phyloP scores from a whole-genome alignment of 805 yeast genomes.

The Saccharomycopsis malanga region DNA sequence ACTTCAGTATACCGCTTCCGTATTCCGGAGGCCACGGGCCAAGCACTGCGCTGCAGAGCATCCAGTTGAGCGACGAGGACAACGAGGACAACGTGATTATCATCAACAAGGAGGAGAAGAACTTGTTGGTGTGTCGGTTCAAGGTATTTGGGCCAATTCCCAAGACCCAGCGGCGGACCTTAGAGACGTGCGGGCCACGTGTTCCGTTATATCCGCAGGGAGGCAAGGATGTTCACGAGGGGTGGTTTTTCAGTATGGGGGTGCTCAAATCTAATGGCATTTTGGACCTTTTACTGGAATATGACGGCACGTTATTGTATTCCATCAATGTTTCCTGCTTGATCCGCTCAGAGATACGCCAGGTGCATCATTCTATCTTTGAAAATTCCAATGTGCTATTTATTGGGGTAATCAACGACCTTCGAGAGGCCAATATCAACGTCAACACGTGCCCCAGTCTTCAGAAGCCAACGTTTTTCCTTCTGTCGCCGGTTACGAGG shows the following conservation, averaged over 20 bases:
- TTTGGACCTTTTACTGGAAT: slow-evolving; percentile 52
- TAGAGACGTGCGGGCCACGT: slow-evolving; percentile 9
- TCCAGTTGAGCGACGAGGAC: slow-evolving; percentile 23
- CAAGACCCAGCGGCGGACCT: slow-evolving; percentile 19
- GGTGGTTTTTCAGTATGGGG: slow-evolving; percentile 72
- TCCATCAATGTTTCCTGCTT: slow-evolving; percentile 48
- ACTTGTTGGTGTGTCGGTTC: slow-evolving; percentile 54
- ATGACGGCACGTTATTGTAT: slow-evolving; percentile 56
- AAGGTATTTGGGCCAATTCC: slow-evolving; percentile 60
- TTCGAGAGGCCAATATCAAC: slow-evolving; percentile 33
- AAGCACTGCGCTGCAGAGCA: slow-evolving; percentile 8
- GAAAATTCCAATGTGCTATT: slow-evolving; percentile 52
- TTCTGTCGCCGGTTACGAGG: slow-evolving; percentile 15
- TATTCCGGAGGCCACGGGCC: slow-evolving; percentile 22
- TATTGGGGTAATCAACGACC: slow-evolving; percentile 48
- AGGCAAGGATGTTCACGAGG: slow-evolving; percentile 32
- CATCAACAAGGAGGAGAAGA: slow-evolving; percentile 29
- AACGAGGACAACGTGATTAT: slow-evolving; percentile 19
- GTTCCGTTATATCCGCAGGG: slow-evolving; percentile 14
- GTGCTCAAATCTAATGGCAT: slow-evolving; percentile 57
- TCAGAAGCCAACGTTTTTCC: slow-evolving; percentile 11
- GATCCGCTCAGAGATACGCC: slow-evolving; percentile 54
- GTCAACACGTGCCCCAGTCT: slow-evolving; percentile 13
- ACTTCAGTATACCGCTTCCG: slow-evolving; percentile 32
- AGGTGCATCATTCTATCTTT: slow-evolving; percentile 55